Evolutionary conservation across 495 filamentous ascomycete species (phyloP).

Genomic region (Mycothermus thermophilus): DNA sequence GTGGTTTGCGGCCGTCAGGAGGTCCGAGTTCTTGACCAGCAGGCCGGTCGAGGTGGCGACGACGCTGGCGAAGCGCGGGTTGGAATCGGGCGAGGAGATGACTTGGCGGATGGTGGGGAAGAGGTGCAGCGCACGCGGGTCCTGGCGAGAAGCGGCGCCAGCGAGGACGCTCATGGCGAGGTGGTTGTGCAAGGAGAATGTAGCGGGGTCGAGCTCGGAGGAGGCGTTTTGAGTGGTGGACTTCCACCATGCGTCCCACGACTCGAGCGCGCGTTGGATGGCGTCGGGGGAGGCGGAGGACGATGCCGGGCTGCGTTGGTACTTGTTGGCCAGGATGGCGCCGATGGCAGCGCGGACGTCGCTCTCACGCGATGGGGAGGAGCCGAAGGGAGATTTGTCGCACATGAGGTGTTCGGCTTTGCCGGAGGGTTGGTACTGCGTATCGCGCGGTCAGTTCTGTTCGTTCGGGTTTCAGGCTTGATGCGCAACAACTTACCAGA

Average conservation of each 20-base stretch:
- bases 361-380: slow-evolving; percentile 2
- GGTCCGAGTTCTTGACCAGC: slow-evolving; percentile 12
- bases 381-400: slow-evolving; percentile 7
- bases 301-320: slow-evolving; percentile 17
- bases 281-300: slow-evolving; percentile 10
- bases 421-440: slow-evolving; percentile 15
- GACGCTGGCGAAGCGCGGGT: slow-evolving; percentile 14
- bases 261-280: slow-evolving; percentile 10
- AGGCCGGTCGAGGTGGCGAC: slow-evolving; percentile 18
- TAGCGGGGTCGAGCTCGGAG: slow-evolving; percentile 2
- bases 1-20: slow-evolving; percentile 18
- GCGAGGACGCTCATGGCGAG: slow-evolving; percentile 17
- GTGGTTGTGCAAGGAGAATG: slow-evolving; percentile 11
- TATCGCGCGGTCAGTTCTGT: too few relatives aligned
- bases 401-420: slow-evolving; percentile 15
- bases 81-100: slow-evolving; percentile 6
- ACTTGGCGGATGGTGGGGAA: slow-evolving; percentile 13
- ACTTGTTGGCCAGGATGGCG: slow-evolving; percentile 23
- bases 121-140: slow-evolving; percentile 11
- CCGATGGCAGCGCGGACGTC: slow-evolving; percentile 19
- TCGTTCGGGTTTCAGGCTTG: too few relatives aligned
- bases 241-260: slow-evolving; percentile 14
- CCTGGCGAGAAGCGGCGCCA: slow-evolving; percentile 18
- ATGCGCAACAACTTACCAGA: slow-evolving; percentile 26
- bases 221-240: slow-evolving; percentile 2